phyloP scores from a whole-genome alignment of 257 asterid species.

The Solanum etuberosum region DNA sequence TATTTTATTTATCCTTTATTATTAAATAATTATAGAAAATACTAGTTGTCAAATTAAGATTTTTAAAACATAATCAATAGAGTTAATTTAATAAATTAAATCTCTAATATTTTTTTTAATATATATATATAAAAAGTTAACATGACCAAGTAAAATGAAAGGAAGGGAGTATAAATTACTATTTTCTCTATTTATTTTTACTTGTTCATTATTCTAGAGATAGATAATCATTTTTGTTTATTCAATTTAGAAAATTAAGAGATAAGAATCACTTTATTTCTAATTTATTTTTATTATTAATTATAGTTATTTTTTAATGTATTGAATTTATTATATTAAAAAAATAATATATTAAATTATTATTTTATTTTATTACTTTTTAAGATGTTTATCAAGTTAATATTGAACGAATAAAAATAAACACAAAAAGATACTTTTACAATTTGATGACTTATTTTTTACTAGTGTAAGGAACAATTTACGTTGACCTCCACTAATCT shows the following conservation, averaged over 20 bases:
- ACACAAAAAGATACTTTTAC: rapidly evolving
- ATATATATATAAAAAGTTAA: too few relatives aligned
- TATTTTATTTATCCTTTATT: background rate
- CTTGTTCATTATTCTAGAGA: background rate
- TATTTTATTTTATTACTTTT: too few relatives aligned
- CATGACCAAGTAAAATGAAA: background rate
- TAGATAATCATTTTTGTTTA: background rate
- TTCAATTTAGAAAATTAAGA: background rate
- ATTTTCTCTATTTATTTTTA: background rate
- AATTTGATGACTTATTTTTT: background rate
- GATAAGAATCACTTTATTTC: too few relatives aligned
- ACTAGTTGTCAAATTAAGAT: background rate
- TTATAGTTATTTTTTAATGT: background rate
- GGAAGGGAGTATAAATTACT: background rate
- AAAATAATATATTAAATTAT: too few relatives aligned
- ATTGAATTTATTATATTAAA: too few relatives aligned
- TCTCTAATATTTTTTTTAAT: background rate
- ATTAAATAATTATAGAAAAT: background rate
- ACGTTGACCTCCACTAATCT: background rate
- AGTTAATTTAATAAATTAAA: background rate
- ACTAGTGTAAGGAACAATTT: background rate
- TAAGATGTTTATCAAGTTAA: too few relatives aligned
- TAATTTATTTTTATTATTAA: background rate
- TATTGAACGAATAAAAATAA: background rate
- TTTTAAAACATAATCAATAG: background rate